A percentile compares a stretch with the other conserved stretches of the same genome.
Evolutionary conservation across 2,329 filamentous ascomycete species (phyloP).

Genomic region (Microsporum audouinii): DNA sequence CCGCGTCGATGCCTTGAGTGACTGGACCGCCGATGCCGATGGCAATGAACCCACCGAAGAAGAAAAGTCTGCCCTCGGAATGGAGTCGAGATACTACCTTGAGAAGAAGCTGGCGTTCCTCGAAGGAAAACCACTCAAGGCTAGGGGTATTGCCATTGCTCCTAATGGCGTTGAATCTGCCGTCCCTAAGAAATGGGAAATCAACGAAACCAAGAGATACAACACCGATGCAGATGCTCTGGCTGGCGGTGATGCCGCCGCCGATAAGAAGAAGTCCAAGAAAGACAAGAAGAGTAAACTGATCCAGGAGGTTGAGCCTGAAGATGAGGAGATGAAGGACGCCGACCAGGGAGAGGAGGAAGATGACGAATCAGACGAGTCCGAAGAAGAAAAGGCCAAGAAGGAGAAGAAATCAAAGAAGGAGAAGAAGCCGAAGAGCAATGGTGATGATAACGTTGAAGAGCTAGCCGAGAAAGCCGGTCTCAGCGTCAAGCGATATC

Average conservation of each 20-base stretch:
- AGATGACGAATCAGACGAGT: constrained; percentile 20
- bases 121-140: constrained; percentile 79
- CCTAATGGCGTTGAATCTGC: constrained; percentile 56
- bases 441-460: constrained; percentile 40
- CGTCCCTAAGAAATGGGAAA: constrained; percentile 67
- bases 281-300: constrained; percentile 37
- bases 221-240: constrained; percentile 88
- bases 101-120: constrained; percentile 45
- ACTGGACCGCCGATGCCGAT: constrained; percentile 60
- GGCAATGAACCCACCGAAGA: constrained; percentile 65
- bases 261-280: constrained; percentile 29
- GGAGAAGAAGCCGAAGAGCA: constrained; percentile 29
- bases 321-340: constrained; percentile 38
- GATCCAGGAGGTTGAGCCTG: constrained; percentile 33
- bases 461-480: constrained; percentile 55
- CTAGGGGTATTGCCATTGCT: constrained; percentile 62
- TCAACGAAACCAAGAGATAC: constrained; percentile 90
- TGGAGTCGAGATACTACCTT: constrained; percentile 41
- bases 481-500: constrained; percentile 63
- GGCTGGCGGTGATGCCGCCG: constrained; percentile 50
- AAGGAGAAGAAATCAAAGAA: constrained; percentile 13
- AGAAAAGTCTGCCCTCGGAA: constrained; percentile 71
- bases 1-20: constrained; percentile 78
- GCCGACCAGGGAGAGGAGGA: constrained; percentile 22
- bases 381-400: constrained; percentile 18